Base-by-base conservation (phyloP, 495 filamentous ascomycete species). In the Penicillium coprophilum region DNA sequence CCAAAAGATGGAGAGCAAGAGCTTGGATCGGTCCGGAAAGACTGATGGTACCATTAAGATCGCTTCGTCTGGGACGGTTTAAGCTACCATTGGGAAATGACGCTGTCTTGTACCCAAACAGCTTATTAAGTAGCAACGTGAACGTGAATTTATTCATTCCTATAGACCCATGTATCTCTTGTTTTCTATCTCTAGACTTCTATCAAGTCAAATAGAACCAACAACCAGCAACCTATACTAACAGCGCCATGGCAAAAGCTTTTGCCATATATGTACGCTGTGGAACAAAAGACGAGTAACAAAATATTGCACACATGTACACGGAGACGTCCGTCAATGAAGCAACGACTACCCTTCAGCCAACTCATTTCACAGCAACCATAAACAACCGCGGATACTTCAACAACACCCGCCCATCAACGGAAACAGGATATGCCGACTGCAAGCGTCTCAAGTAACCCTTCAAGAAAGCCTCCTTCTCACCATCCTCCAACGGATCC, bases 351-450 rank as follows among this genome's bases (percentile, higher is more conserved):
- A n/a, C 28, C 5, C 0, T 13, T 19, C 21, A 39, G 8, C 23
- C 10, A 53, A 31, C 20, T 64, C 50, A 74, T 39, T 64, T 65
- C 46, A 75, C 71, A 6, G 75, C 72, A 34, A 82, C 75, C 48
- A 79, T 68, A 70, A 82, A 82, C 50, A 80, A 57, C 39, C 79
- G 60, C 11, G 76, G 77, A 60, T 75, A 82, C 9, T 63, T 62
- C 39, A 80, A 56, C 60, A 82, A 59, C 1, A 80, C 77, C 58
- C 62, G 70, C n/a, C 78, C 76, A 70, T 78, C 76, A 28, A 55
- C 47, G 13, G 62, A 61, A 43, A 50, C 53, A 0, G 69, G 70
- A 69, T 82, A 82, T 10, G 57, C 66, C 41, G 49, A 52, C 49
- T 63, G 47, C 34, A 82, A 46, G 12, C 67, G 55, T 47, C 55